Evolutionary conservation across 306 rosid genomes (phyloP), one percentile per base, ranked within the genome.

Genomic region (Macrotyloma uniflorum): DNA sequence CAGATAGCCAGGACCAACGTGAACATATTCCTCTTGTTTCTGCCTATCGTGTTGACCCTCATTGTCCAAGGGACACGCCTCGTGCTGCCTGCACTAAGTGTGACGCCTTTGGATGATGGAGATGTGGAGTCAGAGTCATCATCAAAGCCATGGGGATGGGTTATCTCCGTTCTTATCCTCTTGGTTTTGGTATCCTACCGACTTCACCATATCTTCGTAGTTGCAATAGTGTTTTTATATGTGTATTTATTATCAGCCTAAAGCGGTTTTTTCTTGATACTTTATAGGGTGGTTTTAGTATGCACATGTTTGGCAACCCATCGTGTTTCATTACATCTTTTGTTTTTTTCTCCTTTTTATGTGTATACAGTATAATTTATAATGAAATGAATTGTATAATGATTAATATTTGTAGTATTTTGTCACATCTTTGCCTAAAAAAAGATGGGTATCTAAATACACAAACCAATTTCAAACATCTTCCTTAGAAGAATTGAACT

Each of bases 181-280:
- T 76, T 82, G 74, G 35, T 70, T 70, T 70, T 68, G 45, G 57
- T 76, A 54, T 76, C 72, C 12, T 14, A 82, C 30, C 20, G 50
- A 10, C 81, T 77, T 50, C 85, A 59, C 54, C 81, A 76, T 8
- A 3, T 69, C 24, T 75, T 82, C 50, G 81, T 82, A 5, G 9
- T 62, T 50, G 77, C 73, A 76, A 9, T 76, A 13, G 81, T 69
- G 0, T 69, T 50, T 19, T 0, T 82, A 0, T 76, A 61, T 53
- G 46, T 76, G n/a, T 82, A 75, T 61, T 24, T 82, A 0, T 28
- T 76, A 40, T 82, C 85, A 4, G 24, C 58, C 0, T 82, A 38
- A 40, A 33, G 16, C 23, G 1, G 6, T 77, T 50, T 45, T 24
- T 11, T 11, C 20, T 36, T 28, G 6, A n/a, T 54, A 23, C 24